A percentile compares a stretch with the other conserved stretches of the same genome.
Evolutionary conservation across 768 basidiomycete genomes (phyloP).

Genomic region (Tulasnella sp.): DNA sequence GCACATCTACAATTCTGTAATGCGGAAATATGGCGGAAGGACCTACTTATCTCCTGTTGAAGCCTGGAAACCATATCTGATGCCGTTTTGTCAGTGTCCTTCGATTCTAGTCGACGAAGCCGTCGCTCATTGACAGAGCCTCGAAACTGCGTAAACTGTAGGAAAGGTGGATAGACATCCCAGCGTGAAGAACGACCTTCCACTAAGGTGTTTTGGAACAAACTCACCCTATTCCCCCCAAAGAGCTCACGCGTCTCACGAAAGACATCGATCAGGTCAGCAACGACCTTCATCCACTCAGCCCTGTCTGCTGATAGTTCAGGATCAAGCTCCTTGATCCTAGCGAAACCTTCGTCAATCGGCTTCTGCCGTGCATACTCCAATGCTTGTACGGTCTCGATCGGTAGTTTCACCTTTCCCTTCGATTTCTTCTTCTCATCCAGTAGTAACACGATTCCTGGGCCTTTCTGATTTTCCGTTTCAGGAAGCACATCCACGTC

Average conservation of each 20-base stretch:
- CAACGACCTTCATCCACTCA: constrained; percentile 76
- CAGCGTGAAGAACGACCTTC: background rate
- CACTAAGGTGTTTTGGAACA: background rate
- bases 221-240: constrained; percentile 56
- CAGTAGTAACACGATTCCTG: background rate
- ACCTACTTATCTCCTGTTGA: constrained; percentile 59
- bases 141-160: constrained; percentile 14
- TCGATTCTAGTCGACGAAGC: constrained; percentile 6
- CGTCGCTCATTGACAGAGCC: constrained; percentile 8
- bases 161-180: background rate
- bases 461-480: no score
- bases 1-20: no score
- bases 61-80: constrained; percentile 66
- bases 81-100: constrained; percentile 46
- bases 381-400: constrained; percentile 48
- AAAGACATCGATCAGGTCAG: constrained; percentile 79
- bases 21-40: background rate
- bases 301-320: constrained; percentile 22
- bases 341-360: constrained; percentile 44
- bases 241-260: constrained; percentile 79
- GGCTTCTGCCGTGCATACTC: constrained; percentile 59
- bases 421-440: constrained; percentile 13
- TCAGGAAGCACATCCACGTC: background rate
- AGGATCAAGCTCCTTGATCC: constrained; percentile 40
- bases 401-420: constrained; percentile 28